Conservation (phyloP, 2,329 filamentous ascomycete species). For the Colletotrichum tropicale region DNA sequence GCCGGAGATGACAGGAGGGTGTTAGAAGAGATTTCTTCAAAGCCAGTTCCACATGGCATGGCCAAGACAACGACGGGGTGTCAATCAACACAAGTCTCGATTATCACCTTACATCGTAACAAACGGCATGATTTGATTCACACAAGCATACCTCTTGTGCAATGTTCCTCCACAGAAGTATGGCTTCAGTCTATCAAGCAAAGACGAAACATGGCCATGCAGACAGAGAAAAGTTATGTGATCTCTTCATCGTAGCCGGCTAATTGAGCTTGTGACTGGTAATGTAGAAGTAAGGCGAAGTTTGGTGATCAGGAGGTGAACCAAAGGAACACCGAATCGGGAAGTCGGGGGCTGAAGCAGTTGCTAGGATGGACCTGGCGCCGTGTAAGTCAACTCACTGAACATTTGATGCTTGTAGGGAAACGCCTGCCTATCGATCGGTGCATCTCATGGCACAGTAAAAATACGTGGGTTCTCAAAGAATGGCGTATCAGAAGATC, state of each 20-base stretch:
- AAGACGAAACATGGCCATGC: too few species aligned
- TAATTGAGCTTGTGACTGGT: background rate
- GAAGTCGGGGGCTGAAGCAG: background rate
- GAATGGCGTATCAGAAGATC: background rate
- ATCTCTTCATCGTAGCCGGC: too few species aligned
- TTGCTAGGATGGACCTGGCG: background rate
- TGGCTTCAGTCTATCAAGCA: background rate
- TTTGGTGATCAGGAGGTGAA: background rate
- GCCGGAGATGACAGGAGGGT: constrained; percentile 12
- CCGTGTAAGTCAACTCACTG: background rate
- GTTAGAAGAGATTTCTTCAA: background rate
- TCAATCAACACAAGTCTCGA: accelerated
- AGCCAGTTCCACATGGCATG: accelerated
- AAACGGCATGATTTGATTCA: too few species aligned
- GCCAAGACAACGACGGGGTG: accelerated
- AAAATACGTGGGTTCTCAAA: background rate
- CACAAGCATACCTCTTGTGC: background rate
- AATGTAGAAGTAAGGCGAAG: background rate
- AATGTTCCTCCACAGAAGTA: background rate
- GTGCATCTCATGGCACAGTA: background rate
- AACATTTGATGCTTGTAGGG: background rate
- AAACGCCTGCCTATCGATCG: background rate
- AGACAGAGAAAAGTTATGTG: too few species aligned
- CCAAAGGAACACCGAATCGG: background rate
- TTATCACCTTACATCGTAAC: too few species aligned